A percentile compares a stretch with the other conserved stretches of the same genome.
Evolutionary conservation across 331 rosid species (phyloP).

Genomic region (Prunus yedoensis): DNA sequence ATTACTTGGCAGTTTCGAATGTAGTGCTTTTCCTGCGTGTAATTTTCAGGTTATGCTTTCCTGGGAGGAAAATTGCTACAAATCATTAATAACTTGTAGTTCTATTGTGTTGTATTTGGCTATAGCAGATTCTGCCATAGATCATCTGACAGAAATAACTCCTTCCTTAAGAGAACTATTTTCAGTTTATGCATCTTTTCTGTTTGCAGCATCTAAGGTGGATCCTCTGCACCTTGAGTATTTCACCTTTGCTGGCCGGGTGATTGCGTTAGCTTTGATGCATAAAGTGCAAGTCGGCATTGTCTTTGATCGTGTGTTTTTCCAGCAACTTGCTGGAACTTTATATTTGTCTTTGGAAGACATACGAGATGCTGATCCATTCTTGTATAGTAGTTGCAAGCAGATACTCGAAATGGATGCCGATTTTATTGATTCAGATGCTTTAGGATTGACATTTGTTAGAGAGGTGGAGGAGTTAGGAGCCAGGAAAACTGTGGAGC

Average conservation of each 20-base stretch:
- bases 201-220: conserved; percentile 78
- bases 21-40: not conserved
- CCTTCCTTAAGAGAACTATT: conserved; percentile 3
- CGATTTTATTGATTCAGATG: conserved; percentile 74
- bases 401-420: conserved; percentile 86
- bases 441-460: conserved; percentile 80
- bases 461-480: conserved; percentile 95
- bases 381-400: conserved; percentile 75
- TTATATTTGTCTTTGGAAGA: conserved; percentile 58
- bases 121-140: not conserved
- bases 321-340: conserved; percentile 82
- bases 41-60: conserved; percentile 3
- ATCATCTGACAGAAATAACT: not conserved
- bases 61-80: not conserved
- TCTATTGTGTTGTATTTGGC: not conserved
- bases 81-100: not conserved
- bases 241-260: conserved; percentile 85
- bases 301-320: conserved; percentile 84
- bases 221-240: conserved; percentile 88
- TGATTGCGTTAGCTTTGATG: conserved; percentile 91
- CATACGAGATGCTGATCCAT: conserved; percentile 79
- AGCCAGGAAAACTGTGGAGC: conserved; percentile 60
- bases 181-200: conserved; percentile 21
- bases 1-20: not conserved
- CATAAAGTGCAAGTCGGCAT: conserved; percentile 90